phyloP scores from a whole-genome alignment of 495 filamentous ascomycete genomes.

The Podospora anserina region DNA sequence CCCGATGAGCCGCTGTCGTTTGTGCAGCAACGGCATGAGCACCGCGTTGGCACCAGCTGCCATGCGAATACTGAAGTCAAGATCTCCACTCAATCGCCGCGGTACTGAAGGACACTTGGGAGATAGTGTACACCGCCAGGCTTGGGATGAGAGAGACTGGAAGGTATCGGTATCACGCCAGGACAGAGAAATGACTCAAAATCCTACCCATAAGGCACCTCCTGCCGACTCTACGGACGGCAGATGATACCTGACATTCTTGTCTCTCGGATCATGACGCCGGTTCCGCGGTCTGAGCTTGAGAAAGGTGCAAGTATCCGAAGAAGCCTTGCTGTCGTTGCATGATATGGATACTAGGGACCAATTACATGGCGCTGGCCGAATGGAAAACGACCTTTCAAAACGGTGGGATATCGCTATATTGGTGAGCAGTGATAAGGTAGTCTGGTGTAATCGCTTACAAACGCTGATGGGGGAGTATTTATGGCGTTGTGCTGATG shows the following conservation, averaged over 20 bases:
- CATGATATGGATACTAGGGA: background rate
- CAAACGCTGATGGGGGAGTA: background rate
- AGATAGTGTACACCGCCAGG: background rate
- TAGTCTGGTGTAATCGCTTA: background rate
- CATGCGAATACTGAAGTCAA: no score
- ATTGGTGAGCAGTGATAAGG: background rate
- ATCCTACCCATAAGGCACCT: background rate
- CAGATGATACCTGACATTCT: background rate
- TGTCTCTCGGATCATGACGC: background rate
- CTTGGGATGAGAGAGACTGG: background rate
- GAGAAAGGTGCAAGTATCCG: background rate
- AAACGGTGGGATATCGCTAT: background rate
- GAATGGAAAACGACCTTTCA: background rate
- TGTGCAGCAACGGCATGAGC: no score
- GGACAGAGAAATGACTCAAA: background rate
- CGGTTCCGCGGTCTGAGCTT: background rate
- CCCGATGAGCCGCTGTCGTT: background rate
- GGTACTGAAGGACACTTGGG: background rate
- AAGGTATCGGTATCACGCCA: background rate
- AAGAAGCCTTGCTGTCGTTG: background rate
- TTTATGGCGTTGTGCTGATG: background rate
- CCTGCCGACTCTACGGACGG: background rate
- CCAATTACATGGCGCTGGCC: background rate
- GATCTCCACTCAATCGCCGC: no score
- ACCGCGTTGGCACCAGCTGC: no score